These are phyloP conservation scores for Lasiosphaeria hispida DNA, from an alignment of 495 filamentous ascomycete species.

Conservation along the genomic window DNA sequence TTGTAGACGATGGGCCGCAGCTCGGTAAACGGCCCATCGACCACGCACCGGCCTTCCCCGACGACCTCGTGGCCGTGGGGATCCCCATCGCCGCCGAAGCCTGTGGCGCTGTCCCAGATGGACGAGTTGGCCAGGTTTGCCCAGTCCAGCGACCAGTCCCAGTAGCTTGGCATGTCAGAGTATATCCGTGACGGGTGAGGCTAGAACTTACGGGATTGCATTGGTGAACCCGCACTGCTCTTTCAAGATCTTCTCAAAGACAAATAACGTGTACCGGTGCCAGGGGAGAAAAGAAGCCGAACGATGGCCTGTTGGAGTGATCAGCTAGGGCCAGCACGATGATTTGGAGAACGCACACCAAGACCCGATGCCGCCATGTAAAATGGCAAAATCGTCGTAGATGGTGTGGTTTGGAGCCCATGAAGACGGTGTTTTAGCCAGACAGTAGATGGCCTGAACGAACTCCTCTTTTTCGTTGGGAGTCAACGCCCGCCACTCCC, in stretches of 20 bases:
- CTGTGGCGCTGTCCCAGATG: background rate
- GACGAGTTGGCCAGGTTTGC: background rate
- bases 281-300: background rate
- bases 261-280: background rate
- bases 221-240: constrained; percentile 1
- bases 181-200: background rate
- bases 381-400: constrained; percentile 6
- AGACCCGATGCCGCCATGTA: constrained; percentile 1
- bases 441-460: constrained; percentile 5
- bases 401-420: background rate
- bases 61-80: background rate
- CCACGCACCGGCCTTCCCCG: background rate
- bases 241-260: constrained; percentile 4
- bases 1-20: constrained; percentile 3
- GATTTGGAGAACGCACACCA: background rate
- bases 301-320: background rate
- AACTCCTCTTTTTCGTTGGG: background rate
- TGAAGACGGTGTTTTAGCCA: background rate
- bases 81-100: background rate
- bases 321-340: too few species aligned
- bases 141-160: constrained; percentile 11
- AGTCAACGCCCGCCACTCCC: constrained; percentile 1
- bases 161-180: background rate
- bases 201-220: background rate
- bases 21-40: background rate